phyloP scores from a whole-genome alignment of 331 rosid genomes.

The Dryas integrifolia region DNA sequence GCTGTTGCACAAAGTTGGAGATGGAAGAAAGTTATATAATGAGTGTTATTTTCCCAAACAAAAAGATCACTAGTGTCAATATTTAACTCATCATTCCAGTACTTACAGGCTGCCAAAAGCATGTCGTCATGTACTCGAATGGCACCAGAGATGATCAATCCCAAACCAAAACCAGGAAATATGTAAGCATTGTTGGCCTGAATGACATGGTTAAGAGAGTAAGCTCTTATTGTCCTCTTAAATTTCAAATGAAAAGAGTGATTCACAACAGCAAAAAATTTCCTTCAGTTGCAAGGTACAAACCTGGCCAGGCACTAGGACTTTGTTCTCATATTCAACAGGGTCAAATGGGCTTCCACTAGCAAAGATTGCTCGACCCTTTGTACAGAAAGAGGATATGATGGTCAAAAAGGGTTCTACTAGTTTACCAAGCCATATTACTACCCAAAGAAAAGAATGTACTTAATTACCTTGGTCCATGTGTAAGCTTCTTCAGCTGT shows the following conservation, averaged over 20 bases:
- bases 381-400: background rate
- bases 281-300: conserved; percentile 14
- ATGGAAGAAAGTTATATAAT: conserved; percentile 5
- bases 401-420: background rate
- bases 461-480: conserved; percentile 73
- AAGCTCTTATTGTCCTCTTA: conserved; percentile 6
- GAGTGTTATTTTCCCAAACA: background rate
- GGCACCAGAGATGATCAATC: conserved; percentile 84
- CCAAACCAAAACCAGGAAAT: conserved; percentile 90
- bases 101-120: conserved; percentile 98
- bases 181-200: conserved; percentile 96
- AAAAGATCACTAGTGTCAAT: background rate
- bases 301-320: conserved; percentile 83
- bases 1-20: conserved; percentile 47
- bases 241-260: conserved; percentile 4
- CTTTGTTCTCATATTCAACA: conserved; percentile 56
- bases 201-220: conserved; percentile 30
- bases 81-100: background rate
- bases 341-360: conserved; percentile 97
- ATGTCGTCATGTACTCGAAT: conserved; percentile 88
- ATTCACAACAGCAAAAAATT: background rate
- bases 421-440: background rate
- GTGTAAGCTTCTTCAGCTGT: conserved; percentile 93
- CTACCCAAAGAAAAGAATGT: conserved; percentile 1
- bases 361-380: conserved; percentile 88